Base-by-base conservation (phyloP, 805 yeast species). In the Candida tibetensis region DNA sequence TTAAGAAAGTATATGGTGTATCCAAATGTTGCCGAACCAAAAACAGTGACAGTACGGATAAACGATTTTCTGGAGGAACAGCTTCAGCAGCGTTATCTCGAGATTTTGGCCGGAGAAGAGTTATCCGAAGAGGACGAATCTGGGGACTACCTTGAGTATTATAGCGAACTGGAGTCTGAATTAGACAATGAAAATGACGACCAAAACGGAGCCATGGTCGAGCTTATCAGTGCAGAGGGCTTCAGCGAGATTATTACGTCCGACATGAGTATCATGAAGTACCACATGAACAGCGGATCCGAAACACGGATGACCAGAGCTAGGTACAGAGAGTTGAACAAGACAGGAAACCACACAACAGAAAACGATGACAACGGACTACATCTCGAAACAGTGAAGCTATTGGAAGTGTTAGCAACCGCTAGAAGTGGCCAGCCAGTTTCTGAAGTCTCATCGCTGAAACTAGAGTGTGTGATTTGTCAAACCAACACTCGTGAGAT, bases 401-500 rank as follows among this genome's bases (percentile, higher is more conserved):
- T 62, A 10, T 35, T 57, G 4, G 60, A 56, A 18, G 47, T n/a
- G n/a, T n/a, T n/a, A n/a, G n/a, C n/a, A n/a, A n/a, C n/a, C n/a
- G n/a, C n/a, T n/a, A n/a, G n/a, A n/a, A n/a, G n/a, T n/a, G n/a
- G n/a, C n/a, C n/a, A n/a, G n/a, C n/a, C n/a, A n/a, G n/a, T n/a
- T n/a, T n/a, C n/a, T n/a, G n/a, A n/a, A n/a, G n/a, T n/a, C n/a
- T n/a, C n/a, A n/a, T n/a, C n/a, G 18, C 49, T 62, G 2, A 57
- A 67, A 16, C 47, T 77, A 4, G 66, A 68, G 4, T 89, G 97
- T 61, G 95, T 86, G 5, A 82, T 90, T 2, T 90, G 97, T 57
- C 91, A 84, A 48, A 70, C 73, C 4, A 78, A 82, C 41, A 75
- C 79, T 4, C 71, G 96, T 47, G 85, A 82, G 40, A 76, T 90